Evolutionary conservation across 768 basidiomycete species (phyloP).

Genomic region (Lactarius hengduanensis): DNA sequence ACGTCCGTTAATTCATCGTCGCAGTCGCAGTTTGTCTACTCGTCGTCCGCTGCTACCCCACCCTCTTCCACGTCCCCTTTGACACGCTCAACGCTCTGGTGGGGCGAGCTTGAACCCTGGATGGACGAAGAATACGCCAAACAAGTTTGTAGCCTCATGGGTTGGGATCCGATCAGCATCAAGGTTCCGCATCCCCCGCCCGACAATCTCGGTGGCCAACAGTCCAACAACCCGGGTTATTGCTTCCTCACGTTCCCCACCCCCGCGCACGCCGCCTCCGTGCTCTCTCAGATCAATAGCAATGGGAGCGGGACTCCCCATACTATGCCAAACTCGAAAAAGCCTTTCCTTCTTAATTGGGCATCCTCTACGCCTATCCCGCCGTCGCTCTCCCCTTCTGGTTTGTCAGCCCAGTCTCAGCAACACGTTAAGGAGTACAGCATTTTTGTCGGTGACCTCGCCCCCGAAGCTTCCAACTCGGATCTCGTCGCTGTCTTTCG

Average conservation of each 20-base stretch:
- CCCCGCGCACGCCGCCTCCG: conserved; percentile 62
- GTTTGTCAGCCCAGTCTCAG: conserved; percentile 42
- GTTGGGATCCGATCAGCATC: conserved; percentile 77
- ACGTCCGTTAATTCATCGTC: conserved; percentile 25
- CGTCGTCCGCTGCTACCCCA: conserved; percentile 31
- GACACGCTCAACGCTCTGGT: conserved; percentile 69
- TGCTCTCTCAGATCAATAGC: conserved; percentile 64
- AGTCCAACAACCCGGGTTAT: conserved; percentile 82
- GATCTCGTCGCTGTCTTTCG: conserved; percentile 93
- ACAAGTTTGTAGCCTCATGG: conserved; percentile 82
- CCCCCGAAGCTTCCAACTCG: conserved; percentile 91
- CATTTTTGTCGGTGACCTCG: conserved; percentile 93
- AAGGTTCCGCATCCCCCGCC: conserved; percentile 65
- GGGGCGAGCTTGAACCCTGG: conserved; percentile 91
- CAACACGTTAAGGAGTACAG: conserved; percentile 85
- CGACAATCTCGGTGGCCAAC: conserved; percentile 57
- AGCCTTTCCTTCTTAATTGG: conserved; percentile 83
- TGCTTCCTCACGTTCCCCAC: conserved; percentile 86
- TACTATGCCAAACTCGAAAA: conserved; percentile 84
- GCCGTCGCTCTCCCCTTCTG: conserved; percentile 35
- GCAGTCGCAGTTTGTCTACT: conserved; percentile 33
- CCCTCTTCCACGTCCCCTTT: conserved; percentile 33
- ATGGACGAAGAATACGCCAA: conserved; percentile 96
- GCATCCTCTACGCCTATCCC: conserved; percentile 46
- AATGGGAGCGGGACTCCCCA: conserved; percentile 42